A percentile compares a stretch with the other conserved stretches of the same genome.
Evolutionary conservation across 306 rosid species (phyloP).

Genomic region (Cicer chorassanicum): DNA sequence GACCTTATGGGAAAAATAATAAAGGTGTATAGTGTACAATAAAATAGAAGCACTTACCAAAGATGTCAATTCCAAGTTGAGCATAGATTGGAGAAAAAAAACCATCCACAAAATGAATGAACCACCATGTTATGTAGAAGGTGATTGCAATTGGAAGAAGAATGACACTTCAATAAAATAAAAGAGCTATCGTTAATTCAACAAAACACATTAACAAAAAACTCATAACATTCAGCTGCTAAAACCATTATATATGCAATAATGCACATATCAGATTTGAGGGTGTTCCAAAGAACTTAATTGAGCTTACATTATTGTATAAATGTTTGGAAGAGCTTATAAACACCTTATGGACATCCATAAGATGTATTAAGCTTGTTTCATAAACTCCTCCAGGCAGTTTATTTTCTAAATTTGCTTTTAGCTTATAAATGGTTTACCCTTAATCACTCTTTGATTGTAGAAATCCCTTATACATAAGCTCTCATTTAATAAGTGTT

Average conservation of each 20-base stretch:
- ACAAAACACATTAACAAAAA: constrained; percentile 27
- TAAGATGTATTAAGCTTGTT: not conserved
- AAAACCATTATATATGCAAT: constrained; percentile 16
- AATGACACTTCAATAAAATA: constrained; percentile 69
- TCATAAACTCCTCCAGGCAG: not conserved
- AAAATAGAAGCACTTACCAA: constrained; percentile 64
- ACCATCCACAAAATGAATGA: constrained; percentile 94
- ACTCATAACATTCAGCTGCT: constrained; percentile 33
- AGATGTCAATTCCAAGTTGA: constrained; percentile 87
- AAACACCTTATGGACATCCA: not conserved
- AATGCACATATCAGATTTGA: not conserved
- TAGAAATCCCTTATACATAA: not conserved
- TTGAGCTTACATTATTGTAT: not conserved
- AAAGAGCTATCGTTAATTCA: constrained; percentile 26
- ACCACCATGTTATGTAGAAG: constrained; percentile 98
- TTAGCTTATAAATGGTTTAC: not conserved
- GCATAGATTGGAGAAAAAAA: constrained; percentile 95
- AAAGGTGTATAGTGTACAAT: constrained; percentile 44
- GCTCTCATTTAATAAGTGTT: not conserved
- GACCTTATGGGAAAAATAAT: not conserved
- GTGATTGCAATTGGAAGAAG: constrained; percentile 92
- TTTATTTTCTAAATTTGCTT: not conserved
- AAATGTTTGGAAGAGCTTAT: not conserved
- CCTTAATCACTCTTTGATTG: not conserved
- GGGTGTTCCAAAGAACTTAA: not conserved